Percentiles rank a stretch among this genome's conserved stretches.
Conservation (phyloP, 805 yeast genomes). For the Myxozyma melibiosi region DNA sequence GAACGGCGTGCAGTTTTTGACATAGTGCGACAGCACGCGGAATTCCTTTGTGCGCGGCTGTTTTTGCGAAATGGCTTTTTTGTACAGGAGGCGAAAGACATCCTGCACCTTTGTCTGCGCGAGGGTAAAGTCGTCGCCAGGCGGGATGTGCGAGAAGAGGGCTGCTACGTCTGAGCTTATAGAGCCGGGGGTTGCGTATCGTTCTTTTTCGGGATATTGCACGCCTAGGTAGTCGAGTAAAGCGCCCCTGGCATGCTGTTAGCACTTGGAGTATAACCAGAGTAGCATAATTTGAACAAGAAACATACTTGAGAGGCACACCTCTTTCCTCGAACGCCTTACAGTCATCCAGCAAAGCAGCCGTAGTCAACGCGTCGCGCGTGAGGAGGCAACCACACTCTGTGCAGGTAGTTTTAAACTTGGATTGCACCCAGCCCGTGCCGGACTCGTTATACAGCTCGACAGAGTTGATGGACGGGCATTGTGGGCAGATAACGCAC, state of each 20-base stretch:
- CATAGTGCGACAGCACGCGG: not conserved
- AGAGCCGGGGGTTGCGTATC: too few species aligned
- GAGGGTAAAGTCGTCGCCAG: not conserved
- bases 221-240: not conserved
- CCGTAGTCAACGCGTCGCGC: constrained; percentile 1
- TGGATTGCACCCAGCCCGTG: constrained; percentile 9
- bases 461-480: not conserved
- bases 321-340: not conserved
- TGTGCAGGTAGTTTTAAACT: not conserved
- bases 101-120: not conserved
- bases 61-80: too few species aligned
- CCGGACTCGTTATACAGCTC: not conserved
- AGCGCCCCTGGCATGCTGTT: not conserved
- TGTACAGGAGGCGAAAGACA: not conserved
- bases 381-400: constrained; percentile 1
- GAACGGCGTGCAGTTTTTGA: constrained; percentile 21
- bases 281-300: too few species aligned
- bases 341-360: constrained; percentile 5
- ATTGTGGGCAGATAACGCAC: not conserved
- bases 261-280: not conserved
- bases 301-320: constrained; percentile 9
- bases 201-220: too few species aligned
- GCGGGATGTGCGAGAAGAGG: not conserved
- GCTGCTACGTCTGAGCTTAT: too few species aligned
- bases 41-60: too few species aligned